A percentile compares a stretch with the other conserved stretches of the same genome.
Evolutionary conservation across 305 asterid species (phyloP).

Genomic region (Petunia hybrid): DNA sequence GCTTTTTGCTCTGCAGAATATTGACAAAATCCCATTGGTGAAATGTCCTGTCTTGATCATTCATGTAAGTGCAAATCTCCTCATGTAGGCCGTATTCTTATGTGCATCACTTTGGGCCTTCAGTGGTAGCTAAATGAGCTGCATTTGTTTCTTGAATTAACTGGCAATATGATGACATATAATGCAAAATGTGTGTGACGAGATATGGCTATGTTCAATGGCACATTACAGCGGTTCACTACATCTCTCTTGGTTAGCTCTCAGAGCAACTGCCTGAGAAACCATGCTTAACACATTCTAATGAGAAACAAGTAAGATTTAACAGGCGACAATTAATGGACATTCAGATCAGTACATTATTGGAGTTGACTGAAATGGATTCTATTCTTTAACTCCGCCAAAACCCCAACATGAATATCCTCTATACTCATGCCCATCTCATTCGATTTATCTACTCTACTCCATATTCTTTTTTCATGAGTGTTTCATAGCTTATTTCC

Average conservation of each 20-base stretch:
- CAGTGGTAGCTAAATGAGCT: conserved; percentile 15
- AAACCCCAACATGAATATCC: background rate
- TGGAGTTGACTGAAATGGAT: background rate
- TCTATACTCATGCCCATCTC: background rate
- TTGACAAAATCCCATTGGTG: conserved; percentile 89
- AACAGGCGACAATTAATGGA: conserved; percentile 1
- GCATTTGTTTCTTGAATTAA: background rate
- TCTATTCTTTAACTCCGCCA: background rate
- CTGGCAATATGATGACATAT: conserved; percentile 2
- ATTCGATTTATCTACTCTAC: background rate
- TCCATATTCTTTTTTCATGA: background rate
- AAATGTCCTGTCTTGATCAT: conserved; percentile 92
- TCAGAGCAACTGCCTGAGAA: background rate
- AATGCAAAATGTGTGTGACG: background rate
- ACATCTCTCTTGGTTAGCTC: conserved; percentile 13
- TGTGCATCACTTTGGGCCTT: background rate
- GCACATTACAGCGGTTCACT: background rate
- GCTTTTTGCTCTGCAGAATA: conserved; percentile 66
- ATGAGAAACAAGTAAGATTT: background rate
- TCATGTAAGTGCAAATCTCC: conserved; percentile 61
- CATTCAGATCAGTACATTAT: conserved; percentile 20
- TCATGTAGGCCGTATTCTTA: background rate
- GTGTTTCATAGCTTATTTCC: conserved; percentile 14
- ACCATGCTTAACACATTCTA: background rate
- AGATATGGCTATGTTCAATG: background rate